phyloP scores from a whole-genome alignment of 805 yeast genomes.

The Myxozyma lipomycoides region DNA sequence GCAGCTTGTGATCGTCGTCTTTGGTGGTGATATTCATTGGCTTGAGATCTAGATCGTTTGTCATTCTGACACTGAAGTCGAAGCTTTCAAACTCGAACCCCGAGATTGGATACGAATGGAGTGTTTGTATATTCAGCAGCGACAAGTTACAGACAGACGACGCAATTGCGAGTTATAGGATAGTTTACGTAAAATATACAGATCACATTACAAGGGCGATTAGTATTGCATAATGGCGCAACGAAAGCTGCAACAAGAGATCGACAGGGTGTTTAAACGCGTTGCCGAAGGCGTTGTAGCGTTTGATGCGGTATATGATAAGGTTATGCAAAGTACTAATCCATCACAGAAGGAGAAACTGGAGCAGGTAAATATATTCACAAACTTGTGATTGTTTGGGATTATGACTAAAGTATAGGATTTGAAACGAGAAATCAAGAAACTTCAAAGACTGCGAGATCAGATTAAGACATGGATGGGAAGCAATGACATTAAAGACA shows the following conservation, averaged over 20 bases:
- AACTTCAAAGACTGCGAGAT: constrained; percentile 87
- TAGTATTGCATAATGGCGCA: constrained; percentile 42
- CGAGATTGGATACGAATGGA: too few relatives aligned
- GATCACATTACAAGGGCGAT: too few relatives aligned
- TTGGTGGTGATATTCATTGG: too few relatives aligned
- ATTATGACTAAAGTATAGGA: constrained; percentile 42
- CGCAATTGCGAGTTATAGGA: too few relatives aligned
- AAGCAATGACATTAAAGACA: constrained; percentile 87
- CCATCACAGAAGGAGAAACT: constrained; percentile 89
- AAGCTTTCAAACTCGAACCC: too few relatives aligned
- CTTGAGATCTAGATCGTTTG: too few relatives aligned
- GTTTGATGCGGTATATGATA: constrained; percentile 82
- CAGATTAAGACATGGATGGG: constrained; percentile 94
- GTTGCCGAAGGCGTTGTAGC: constrained; percentile 86
- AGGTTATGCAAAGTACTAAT: constrained; percentile 73
- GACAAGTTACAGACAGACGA: too few relatives aligned
- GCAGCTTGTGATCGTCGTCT: too few relatives aligned
- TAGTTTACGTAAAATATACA: too few relatives aligned
- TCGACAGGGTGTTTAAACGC: constrained; percentile 88
- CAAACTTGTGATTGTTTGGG: background rate
- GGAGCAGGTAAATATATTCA: constrained; percentile 47
- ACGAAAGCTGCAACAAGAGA: constrained; percentile 54
- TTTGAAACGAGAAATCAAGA: constrained; percentile 89
- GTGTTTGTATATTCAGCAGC: too few relatives aligned
- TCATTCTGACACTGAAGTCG: too few relatives aligned